phyloP scores from a whole-genome alignment of 306 rosid genomes.

The Canavalia ensiformis region DNA sequence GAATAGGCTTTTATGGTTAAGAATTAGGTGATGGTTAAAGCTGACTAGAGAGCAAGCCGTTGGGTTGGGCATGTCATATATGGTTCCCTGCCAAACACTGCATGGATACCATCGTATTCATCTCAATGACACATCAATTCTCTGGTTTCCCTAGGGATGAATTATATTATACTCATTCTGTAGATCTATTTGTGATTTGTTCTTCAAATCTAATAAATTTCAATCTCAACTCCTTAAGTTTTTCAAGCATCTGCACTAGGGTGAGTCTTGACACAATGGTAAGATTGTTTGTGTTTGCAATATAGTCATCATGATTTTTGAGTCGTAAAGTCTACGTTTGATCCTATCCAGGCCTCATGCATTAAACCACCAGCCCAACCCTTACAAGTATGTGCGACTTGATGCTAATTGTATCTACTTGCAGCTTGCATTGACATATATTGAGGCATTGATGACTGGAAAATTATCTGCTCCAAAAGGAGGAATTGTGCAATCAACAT shows the following conservation, averaged over 20 bases:
- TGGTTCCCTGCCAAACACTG: conserved; percentile 9
- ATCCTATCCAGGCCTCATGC: conserved; percentile 2
- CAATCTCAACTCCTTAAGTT: background rate
- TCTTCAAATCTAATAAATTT: conserved; percentile 26
- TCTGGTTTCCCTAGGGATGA: conserved; percentile 13
- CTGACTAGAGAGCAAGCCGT: conserved; percentile 5
- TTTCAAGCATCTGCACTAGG: conserved; percentile 10
- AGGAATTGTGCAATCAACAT: conserved; percentile 77
- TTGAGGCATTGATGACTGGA: conserved; percentile 77
- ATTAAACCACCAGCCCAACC: background rate
- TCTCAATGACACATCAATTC: conserved; percentile 17
- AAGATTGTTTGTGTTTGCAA: background rate
- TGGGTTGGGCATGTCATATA: conserved; percentile 13
- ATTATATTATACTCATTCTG: conserved; percentile 25
- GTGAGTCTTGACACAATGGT: background rate
- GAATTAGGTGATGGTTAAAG: conserved; percentile 7
- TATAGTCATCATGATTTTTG: background rate
- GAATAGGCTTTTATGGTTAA: conserved; percentile 30
- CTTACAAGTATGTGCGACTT: conserved; percentile 31
- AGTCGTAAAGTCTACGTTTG: conserved; percentile 11
- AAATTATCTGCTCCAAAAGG: conserved; percentile 73
- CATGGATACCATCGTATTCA: background rate
- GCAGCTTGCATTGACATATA: conserved; percentile 88
- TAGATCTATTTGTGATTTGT: conserved; percentile 25
- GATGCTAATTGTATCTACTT: conserved; percentile 43